Evolutionary conservation across 1,284 basidiomycete genomes (phyloP).

Genomic region (Schizophyllum amplum): DNA sequence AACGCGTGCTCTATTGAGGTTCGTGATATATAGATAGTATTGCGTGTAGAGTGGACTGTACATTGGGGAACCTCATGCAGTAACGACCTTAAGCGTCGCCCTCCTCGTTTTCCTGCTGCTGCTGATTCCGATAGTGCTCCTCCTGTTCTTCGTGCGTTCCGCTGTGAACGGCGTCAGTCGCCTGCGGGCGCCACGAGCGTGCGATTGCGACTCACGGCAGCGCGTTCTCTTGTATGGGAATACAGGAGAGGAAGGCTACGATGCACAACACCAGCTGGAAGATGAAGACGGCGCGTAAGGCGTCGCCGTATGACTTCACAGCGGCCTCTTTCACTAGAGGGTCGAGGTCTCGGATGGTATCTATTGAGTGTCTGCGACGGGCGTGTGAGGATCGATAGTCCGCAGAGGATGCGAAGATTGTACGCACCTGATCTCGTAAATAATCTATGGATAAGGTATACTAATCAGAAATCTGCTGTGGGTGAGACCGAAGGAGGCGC

Average conservation of each 20-base stretch:
- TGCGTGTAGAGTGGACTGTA: too few relatives aligned
- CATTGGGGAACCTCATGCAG: slow-evolving; percentile 10
- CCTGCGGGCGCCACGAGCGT: background rate
- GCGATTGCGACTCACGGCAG: slow-evolving; percentile 39
- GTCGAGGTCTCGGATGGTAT: slow-evolving; percentile 68
- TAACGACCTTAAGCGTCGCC: slow-evolving; percentile 1
- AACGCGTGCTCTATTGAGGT: background rate
- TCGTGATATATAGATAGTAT: background rate
- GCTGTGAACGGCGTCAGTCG: slow-evolving; percentile 24
- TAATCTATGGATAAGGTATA: slow-evolving; percentile 38
- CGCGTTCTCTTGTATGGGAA: slow-evolving; percentile 70
- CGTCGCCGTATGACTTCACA: slow-evolving; percentile 75
- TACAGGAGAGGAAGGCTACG: slow-evolving; percentile 49
- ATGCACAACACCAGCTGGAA: slow-evolving; percentile 61
- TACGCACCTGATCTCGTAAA: slow-evolving; percentile 58
- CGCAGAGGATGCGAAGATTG: slow-evolving; percentile 2
- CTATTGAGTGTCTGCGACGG: slow-evolving; percentile 64
- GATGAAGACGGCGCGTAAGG: slow-evolving; percentile 82
- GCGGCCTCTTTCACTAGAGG: slow-evolving; percentile 59
- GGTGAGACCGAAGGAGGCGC: slow-evolving; percentile 20
- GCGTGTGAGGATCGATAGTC: background rate
- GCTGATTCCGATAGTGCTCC: slow-evolving; percentile 36
- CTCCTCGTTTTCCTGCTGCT: slow-evolving; percentile 19
- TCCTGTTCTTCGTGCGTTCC: slow-evolving; percentile 58
- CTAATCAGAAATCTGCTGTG: slow-evolving; percentile 16